phyloP scores from a whole-genome alignment of 352 stramenopile genomes.

The Peronospora farinosa region DNA sequence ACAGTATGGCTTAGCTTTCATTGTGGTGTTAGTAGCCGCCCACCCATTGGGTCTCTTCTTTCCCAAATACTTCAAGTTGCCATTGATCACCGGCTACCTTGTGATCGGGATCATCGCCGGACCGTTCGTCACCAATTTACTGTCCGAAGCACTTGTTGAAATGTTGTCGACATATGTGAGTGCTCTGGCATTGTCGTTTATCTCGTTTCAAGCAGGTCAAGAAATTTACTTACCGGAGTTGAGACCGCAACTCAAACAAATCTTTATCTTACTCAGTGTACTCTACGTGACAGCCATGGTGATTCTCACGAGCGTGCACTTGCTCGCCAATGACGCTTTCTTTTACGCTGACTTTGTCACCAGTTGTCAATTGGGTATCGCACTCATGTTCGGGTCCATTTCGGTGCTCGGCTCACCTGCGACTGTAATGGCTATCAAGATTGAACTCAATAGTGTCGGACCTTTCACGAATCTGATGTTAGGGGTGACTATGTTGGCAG shows the following conservation, averaged over 20 bases:
- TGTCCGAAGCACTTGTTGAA: constrained; percentile 14
- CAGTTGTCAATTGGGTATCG: constrained; percentile 55
- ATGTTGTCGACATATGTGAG: constrained; percentile 41
- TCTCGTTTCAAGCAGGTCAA: constrained; percentile 67
- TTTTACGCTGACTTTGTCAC: constrained; percentile 47
- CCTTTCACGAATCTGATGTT: constrained; percentile 75
- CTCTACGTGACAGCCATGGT: constrained; percentile 55
- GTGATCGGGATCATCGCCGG: constrained; percentile 24
- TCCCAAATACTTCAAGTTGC: constrained; percentile 24
- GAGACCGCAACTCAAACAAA: constrained; percentile 50
- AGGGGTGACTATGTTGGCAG: constrained; percentile 56
- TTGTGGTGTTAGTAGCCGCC: constrained; percentile 40
- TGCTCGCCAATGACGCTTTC: constrained; percentile 45
- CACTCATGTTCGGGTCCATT: constrained; percentile 70
- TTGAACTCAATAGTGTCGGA: constrained; percentile 65
- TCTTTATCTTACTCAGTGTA: constrained; percentile 42
- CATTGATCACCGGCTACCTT: constrained; percentile 24
- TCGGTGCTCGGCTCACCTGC: constrained; percentile 56
- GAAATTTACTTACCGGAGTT: constrained; percentile 69
- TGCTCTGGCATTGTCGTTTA: constrained; percentile 61
- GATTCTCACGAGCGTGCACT: constrained; percentile 37
- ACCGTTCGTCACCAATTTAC: constrained; percentile 23
- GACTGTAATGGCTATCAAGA: constrained; percentile 76
- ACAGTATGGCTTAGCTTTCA: constrained; percentile 39
- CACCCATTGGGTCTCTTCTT: constrained; percentile 26